These are phyloP conservation scores for Tremellales sp. DNA, from an alignment of 1,284 basidiomycete genomes.

Conservation along the genomic window DNA sequence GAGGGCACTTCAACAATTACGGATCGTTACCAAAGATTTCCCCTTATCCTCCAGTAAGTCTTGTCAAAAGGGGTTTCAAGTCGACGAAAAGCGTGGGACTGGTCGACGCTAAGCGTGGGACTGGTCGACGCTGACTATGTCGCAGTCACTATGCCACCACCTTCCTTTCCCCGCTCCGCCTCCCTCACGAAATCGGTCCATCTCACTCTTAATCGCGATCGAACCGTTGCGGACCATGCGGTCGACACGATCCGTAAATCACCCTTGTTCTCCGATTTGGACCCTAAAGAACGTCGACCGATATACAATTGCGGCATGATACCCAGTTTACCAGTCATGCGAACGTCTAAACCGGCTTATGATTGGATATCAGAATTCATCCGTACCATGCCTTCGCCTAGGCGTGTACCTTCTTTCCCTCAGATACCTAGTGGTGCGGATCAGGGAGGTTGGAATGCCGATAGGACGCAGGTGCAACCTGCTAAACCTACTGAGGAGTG, in stretches of 20 bases:
- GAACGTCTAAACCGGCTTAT: conserved; percentile 1
- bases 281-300: neutral
- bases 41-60: conserved; percentile 22
- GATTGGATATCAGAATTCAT: neutral
- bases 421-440: too few relatives aligned
- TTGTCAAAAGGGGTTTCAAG: neutral
- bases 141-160: conserved; percentile 7
- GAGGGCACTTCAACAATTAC: conserved; percentile 16
- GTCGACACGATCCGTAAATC: neutral
- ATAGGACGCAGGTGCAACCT: neutral
- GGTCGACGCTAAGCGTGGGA: conserved; percentile 2
- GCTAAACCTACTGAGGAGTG: conserved; percentile 10
- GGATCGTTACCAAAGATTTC: conserved; percentile 20
- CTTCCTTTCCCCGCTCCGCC: neutral
- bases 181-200: neutral
- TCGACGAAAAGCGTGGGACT: neutral
- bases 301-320: neutral
- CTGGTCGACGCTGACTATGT: conserved; percentile 2
- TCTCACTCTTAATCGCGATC: neutral
- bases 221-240: neutral
- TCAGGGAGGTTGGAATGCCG: neutral
- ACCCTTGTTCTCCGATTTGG: neutral
- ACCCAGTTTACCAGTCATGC: conserved; percentile 1
- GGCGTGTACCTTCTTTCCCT: too few relatives aligned
- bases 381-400: too few relatives aligned